Evolutionary conservation across 73 alveolate genomes (phyloP), one percentile per base, ranked within the genome.

Genomic region (Uronychia binucleata): DNA sequence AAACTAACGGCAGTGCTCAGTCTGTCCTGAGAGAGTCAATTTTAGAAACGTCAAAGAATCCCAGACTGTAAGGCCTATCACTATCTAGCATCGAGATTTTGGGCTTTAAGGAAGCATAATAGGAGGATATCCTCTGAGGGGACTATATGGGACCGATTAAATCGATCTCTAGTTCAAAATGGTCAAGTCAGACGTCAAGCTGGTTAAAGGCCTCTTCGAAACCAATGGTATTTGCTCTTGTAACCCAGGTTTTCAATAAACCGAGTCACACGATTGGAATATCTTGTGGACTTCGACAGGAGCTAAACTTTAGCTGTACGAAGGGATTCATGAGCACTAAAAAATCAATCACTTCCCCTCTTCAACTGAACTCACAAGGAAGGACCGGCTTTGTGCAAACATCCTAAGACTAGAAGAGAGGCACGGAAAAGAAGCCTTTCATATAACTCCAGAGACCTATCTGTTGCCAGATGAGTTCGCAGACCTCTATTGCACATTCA

Each of bases 331-430:
- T 75, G 78, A 79, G 33, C 67, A 57, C 75, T 93, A 94, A 85
- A 94, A 87, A 92, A 88, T 91, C 77, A 94, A 91, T 67, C 98
- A 94, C 82, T 94, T 94, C 75, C 98, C 98, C 33, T 74, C 67
- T 77, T 87, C 94, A 35, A 84, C 81, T 86, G 95, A 94, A 89
- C 60, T 94, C 27, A 94, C 97, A 28, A 78, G 95, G 46, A 94
- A 94, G 85, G 98, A 94, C 84, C 89, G 85, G 80, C 77, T 94
- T 75, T 82, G 81, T 30, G 59, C 75, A 34, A 92, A 94, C 83
- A 82, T 82, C 57, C 46, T 27, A 59, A 78, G 67, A 67, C 88
- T 94, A 97, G 28, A 90, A 31, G 84, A 58, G 27, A 88, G 75
- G 80, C 84, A 67, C 59, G 90, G 93, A 0, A 75, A 78, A 74